Conservation (phyloP, 78 protist genomes). For the Dictyostelium brefeldianum region DNA sequence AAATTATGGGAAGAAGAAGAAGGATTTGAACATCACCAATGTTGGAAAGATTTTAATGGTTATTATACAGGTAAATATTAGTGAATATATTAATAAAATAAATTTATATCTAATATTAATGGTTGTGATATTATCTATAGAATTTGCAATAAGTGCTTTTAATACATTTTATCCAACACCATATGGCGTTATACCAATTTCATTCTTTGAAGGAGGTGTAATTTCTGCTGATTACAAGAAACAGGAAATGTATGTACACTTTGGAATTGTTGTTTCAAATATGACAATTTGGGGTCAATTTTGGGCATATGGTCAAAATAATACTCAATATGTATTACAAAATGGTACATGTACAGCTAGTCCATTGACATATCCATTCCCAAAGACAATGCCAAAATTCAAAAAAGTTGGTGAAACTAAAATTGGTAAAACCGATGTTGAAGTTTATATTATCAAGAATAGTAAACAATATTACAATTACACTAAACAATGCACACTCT, state of each 20-base stretch:
- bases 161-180: slow-evolving; percentile 13
- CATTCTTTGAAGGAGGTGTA: slow-evolving; percentile 8
- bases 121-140: too few relatives aligned
- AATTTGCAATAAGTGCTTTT: neutral
- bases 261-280: neutral
- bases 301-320: neutral
- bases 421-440: neutral
- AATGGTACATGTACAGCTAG: slow-evolving; percentile 1
- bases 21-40: slow-evolving; percentile 5
- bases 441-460: neutral
- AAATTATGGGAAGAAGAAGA: neutral
- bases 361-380: neutral
- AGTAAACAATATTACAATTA: neutral
- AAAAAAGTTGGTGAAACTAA: neutral
- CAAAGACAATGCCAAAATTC: neutral
- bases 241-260: slow-evolving; percentile 14
- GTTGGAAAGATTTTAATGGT: neutral
- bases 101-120: neutral
- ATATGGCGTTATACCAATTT: neutral
- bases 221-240: neutral
- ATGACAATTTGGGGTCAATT: neutral
- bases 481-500: neutral
- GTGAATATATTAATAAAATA: too few relatives aligned
- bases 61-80: slow-evolving; percentile 4
- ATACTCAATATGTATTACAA: neutral